Evolutionary conservation across 441 rosid genomes (phyloP), one percentile per base, ranked within the genome.

Genomic region (Hura crepitans): DNA sequence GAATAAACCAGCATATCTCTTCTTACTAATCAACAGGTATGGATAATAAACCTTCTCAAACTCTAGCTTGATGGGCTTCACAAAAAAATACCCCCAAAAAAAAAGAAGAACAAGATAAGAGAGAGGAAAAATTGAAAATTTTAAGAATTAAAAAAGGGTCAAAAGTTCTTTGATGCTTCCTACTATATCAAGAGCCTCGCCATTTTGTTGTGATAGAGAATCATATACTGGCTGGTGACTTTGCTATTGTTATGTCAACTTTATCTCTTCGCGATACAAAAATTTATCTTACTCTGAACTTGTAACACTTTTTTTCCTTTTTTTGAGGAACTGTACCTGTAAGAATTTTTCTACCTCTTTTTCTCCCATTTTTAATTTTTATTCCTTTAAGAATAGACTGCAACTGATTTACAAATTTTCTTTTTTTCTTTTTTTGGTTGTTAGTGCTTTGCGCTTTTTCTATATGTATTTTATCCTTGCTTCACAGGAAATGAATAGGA

Each of bases 1-100:
- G 62, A 76, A 83, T 78, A 95, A 85, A 81, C 99, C 99, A 80
- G 99, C 98, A 84, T 95, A 95, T 79, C 97, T 87, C 87, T 95
- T 95, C 87, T 95, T 95, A 86, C 92, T 92, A 71, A 95, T 95
- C 85, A 95, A 82, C 56, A 95, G 83, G 79, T 89, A 95, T 53
- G 98, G 99, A 78, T 80, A 92, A 74, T 95, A 95, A 53, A 95
- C 97, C 86, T 95, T 95, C 86, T 95, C 99, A 64, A 95, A 95
- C 86, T 95, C 99, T 71, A 92, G 86, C 83, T 91, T 92, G 84
- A 95, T 95, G 73, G 98, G 99, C 99, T 95, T 81, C 70, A 79
- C 67, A 80, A 42, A 66, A 73, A 79, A 70, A 77, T 14, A 71
- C 39, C 35, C 47, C 68, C 68, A 68, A 14, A n/a, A 61, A 22